These are phyloP conservation scores for Vaccinium corymbosum DNA, from an alignment of 148 eudicot species.

Conservation along the genomic window DNA sequence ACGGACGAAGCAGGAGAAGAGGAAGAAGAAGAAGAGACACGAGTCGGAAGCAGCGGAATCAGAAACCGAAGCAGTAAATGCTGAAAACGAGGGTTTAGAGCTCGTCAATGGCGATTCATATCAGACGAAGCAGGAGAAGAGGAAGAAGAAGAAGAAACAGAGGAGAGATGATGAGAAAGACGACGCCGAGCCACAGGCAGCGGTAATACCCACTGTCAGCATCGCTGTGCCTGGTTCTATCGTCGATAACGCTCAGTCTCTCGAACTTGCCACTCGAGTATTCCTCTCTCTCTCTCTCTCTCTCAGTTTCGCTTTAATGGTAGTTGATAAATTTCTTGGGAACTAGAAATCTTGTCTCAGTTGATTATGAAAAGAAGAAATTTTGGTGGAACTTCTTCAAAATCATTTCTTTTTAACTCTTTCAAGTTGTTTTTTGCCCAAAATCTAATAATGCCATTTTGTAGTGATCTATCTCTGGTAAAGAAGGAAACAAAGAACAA, in stretches of 20 bases:
- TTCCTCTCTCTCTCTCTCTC: neutral
- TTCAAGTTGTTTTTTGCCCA: neutral
- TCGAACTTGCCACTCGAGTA: conserved; percentile 95
- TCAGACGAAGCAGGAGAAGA: conserved; percentile 28
- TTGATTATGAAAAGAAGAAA: no score
- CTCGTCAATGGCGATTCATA: conserved; percentile 31
- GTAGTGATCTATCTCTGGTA: no score
- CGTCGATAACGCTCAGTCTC: conserved; percentile 82
- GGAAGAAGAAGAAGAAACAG: conserved; percentile 26
- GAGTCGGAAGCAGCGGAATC: no score
- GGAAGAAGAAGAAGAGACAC: no score
- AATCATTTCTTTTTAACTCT: neutral
- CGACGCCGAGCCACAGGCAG: conserved; percentile 11
- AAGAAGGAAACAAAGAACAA: no score
- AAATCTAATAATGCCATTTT: neutral
- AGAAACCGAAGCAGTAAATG: no score
- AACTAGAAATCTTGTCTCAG: neutral
- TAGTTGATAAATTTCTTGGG: conserved; percentile 15
- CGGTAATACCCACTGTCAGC: conserved; percentile 50
- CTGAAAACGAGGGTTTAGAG: neutral
- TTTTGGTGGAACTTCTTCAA: neutral
- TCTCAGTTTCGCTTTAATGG: neutral
- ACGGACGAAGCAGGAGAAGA: no score
- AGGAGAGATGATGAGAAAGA: conserved; percentile 9
- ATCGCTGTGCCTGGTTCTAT: conserved; percentile 81